Conservation (phyloP, 495 filamentous ascomycete genomes). For the Delitschia confertaspora region DNA sequence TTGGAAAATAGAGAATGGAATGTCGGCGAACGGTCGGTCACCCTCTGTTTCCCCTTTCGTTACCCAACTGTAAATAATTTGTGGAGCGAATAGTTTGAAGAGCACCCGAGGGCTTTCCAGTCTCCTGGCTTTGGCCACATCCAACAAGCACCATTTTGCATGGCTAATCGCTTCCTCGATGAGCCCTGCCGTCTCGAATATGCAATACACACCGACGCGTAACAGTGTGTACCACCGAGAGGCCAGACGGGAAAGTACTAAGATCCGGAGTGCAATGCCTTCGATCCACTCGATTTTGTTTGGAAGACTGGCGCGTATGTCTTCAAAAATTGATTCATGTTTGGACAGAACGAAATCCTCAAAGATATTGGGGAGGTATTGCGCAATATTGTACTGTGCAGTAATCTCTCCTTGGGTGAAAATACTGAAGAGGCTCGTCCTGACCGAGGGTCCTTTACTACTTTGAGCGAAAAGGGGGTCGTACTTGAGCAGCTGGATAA, state of each 20-base stretch:
- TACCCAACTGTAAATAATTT: constrained; percentile 91
- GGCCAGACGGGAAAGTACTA: constrained; percentile 63
- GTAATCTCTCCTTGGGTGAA: constrained; percentile 55
- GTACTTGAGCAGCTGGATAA: constrained; percentile 57
- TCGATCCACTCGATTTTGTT: constrained; percentile 60
- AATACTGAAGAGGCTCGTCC: constrained; percentile 66
- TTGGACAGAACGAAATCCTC: constrained; percentile 64
- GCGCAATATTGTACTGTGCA: constrained; percentile 67
- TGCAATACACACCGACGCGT: constrained; percentile 78
- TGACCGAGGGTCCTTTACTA: constrained; percentile 52
- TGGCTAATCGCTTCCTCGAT: constrained; percentile 54
- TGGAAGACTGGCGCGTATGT: constrained; percentile 66
- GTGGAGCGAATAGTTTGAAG: constrained; percentile 81
- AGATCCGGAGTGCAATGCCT: constrained; percentile 76
- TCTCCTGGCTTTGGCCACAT: constrained; percentile 54
- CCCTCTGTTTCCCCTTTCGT: too few species aligned
- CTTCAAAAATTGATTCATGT: constrained; percentile 73
- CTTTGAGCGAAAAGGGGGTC: constrained; percentile 53
- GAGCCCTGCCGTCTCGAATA: constrained; percentile 77
- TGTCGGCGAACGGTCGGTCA: constrained; percentile 47
- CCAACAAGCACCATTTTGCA: constrained; percentile 58
- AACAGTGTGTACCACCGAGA: constrained; percentile 72
- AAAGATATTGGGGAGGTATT: constrained; percentile 65
- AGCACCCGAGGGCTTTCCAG: constrained; percentile 56
- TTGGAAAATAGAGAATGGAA: constrained; percentile 76